Evolutionary conservation across 768 basidiomycete genomes (phyloP).

Genomic region (Suillus subluteus): DNA sequence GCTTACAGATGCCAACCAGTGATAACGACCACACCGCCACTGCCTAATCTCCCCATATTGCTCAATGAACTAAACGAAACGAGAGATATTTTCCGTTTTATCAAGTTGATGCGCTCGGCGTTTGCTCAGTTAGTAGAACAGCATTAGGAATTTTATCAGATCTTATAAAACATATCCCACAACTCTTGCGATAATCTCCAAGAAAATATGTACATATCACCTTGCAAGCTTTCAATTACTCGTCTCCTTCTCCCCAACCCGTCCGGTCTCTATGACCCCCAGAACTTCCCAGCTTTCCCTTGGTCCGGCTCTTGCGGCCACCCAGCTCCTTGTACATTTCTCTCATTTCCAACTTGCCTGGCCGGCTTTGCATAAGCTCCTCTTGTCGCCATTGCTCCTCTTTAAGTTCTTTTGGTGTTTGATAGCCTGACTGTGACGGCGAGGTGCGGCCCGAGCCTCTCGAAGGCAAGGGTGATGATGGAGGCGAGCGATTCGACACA

Average conservation of each 20-base stretch:
- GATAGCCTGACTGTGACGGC: constrained; percentile 60
- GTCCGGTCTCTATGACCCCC: constrained; percentile 74
- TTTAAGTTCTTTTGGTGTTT: constrained; percentile 76
- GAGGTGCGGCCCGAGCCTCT: constrained; percentile 53
- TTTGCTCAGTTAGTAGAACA: constrained; percentile 40
- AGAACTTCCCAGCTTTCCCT: constrained; percentile 71
- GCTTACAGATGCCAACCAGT: constrained; percentile 46
- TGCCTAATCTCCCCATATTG: constrained; percentile 68
- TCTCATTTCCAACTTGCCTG: constrained; percentile 84
- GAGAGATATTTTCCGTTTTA: constrained; percentile 70
- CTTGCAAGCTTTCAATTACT: constrained; percentile 3
- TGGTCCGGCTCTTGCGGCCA: constrained; percentile 77
- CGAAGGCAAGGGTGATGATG: constrained; percentile 41
- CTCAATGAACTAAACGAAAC: constrained; percentile 73
- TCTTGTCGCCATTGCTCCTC: constrained; percentile 75
- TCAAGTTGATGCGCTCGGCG: constrained; percentile 63
- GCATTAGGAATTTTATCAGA: constrained; percentile 4
- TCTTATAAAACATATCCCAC: not conserved
- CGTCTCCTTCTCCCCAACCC: constrained; percentile 61
- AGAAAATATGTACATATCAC: not conserved
- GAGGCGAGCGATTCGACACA: constrained; percentile 42
- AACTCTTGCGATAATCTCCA: not conserved
- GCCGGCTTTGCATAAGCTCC: constrained; percentile 49
- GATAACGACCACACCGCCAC: constrained; percentile 73
- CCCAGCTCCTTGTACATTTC: constrained; percentile 91